Evolutionary conservation across 2,329 filamentous ascomycete species (phyloP), one percentile per base, ranked within the genome.

Genomic region (Aspergillus ibericus): DNA sequence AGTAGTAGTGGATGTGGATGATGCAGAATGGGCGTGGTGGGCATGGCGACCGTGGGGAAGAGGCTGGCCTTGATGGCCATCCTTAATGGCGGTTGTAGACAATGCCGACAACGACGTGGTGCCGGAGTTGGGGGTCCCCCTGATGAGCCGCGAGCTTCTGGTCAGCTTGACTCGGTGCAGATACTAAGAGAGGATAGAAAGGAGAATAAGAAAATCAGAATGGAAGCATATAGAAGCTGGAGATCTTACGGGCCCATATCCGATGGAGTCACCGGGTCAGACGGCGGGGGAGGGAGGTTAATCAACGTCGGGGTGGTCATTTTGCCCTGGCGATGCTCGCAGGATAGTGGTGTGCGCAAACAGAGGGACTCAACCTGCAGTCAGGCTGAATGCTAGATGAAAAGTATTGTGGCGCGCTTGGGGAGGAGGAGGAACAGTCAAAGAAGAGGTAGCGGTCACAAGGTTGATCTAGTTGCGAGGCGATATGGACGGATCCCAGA

Each of bases 21-120:
- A 81, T 76, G 65, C 83, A 79, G 68, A 86, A 77, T 73, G 87
- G 79, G 68, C 84, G 52, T 86, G 85, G 44, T 76, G 75, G 38
- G 76, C 75, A 61, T 81, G 81, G 57, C 83, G 81, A 58, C 76
- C 75, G 59, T 84, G 82, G 58, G 87, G 83, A 27, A 87, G 85
- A 27, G 88, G 83, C 71, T 92, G 87, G 63, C 93, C 93, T 60
- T 92, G 90, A 71, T 97, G 92, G 67, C 93, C 93, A 73, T 98
- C 93, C 77, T 97, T 96, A 82, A 96, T 96, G 53, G 93, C 93
- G 12, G 92, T 95, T 16, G 93, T 97, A 15, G 92, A 96, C 49
- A 98, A 84, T 40, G 92, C 88, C 25, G 92, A 96, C 70, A 98
- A 88, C 53, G 92, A 96, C 12, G 93, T 97, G 3, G 91, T 96